Evolutionary conservation across 306 rosid species (phyloP).

Genomic region (Trifolium dubium): DNA sequence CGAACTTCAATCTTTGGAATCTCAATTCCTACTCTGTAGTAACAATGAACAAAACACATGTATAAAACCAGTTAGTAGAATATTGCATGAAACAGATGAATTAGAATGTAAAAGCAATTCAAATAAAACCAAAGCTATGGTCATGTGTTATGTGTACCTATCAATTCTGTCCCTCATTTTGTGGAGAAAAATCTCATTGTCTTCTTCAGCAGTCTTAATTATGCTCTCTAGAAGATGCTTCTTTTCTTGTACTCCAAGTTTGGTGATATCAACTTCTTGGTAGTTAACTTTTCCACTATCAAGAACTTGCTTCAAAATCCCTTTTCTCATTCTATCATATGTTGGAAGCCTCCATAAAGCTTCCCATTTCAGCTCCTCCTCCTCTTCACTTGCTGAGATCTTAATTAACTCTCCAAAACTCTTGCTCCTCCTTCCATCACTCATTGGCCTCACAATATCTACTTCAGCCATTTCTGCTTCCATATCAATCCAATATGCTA

Average conservation of each 20-base stretch:
- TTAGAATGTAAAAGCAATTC: neutral
- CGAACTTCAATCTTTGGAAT: slow-evolving; percentile 79
- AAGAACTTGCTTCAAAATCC: slow-evolving; percentile 60
- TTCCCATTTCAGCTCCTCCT: slow-evolving; percentile 80
- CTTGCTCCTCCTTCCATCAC: slow-evolving; percentile 33
- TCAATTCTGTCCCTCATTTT: slow-evolving; percentile 57
- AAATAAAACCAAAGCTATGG: neutral
- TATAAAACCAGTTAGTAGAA: neutral
- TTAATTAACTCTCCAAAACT: slow-evolving; percentile 26
- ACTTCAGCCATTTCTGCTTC: slow-evolving; percentile 36
- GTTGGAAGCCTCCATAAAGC: slow-evolving; percentile 83
- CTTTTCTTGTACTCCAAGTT: slow-evolving; percentile 62
- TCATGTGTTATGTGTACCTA: slow-evolving; percentile 7
- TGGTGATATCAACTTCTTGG: slow-evolving; percentile 64
- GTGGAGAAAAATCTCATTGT: slow-evolving; percentile 65
- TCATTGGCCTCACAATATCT: slow-evolving; percentile 39
- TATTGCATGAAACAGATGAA: slow-evolving; percentile 2
- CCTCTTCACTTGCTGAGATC: slow-evolving; percentile 50
- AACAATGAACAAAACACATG: neutral
- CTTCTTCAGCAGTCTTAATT: slow-evolving; percentile 63
- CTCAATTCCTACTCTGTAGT: slow-evolving; percentile 67
- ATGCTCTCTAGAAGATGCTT: slow-evolving; percentile 62
- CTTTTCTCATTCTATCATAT: slow-evolving; percentile 68
- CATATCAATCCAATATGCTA: slow-evolving; percentile 21
- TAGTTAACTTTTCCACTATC: slow-evolving; percentile 62